Conservation (phyloP, 345 rosid genomes). For the Camelina neglecta region DNA sequence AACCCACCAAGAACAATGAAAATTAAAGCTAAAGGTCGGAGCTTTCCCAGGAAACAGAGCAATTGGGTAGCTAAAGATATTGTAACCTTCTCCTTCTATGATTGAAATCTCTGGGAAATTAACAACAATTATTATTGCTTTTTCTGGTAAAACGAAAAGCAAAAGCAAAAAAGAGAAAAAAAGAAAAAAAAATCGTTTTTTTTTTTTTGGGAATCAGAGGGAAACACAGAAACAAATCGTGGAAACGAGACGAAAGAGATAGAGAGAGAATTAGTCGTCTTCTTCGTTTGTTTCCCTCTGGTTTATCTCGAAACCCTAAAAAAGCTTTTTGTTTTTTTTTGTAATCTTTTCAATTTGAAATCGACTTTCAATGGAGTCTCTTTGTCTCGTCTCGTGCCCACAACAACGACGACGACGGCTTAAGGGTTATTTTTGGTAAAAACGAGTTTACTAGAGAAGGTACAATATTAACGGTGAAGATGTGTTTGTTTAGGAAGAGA, state of each 20-base stretch:
- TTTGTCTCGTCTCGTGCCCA: constrained; percentile 17
- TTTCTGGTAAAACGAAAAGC: constrained; percentile 18
- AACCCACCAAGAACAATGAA: constrained; percentile 23
- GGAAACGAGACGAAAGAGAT: neutral
- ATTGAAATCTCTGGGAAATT: constrained; percentile 15
- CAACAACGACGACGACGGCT: constrained; percentile 7
- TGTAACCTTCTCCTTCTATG: neutral
- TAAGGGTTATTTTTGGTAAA: constrained; percentile 38
- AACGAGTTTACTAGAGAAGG: constrained; percentile 12
- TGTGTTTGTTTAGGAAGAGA: neutral
- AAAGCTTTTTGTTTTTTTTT: constrained; percentile 19
- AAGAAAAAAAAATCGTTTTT: neutral
- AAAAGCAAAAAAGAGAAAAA: neutral
- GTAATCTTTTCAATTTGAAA: neutral
- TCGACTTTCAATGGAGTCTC: constrained; percentile 21
- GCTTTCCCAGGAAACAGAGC: neutral
- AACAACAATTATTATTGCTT: constrained; percentile 15
- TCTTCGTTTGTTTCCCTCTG: constrained; percentile 25
- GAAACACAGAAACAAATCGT: constrained; percentile 6
- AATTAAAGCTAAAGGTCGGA: neutral
- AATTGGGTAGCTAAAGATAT: neutral
- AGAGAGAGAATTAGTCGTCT: constrained; percentile 9
- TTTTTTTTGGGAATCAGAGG: constrained; percentile 2
- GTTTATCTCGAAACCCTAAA: constrained; percentile 30
- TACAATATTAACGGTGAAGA: constrained; percentile 17